These are phyloP conservation scores for Oryza coarctata DNA, from an alignment of 176 grass and related monocot genomes.

Conservation along the genomic window DNA sequence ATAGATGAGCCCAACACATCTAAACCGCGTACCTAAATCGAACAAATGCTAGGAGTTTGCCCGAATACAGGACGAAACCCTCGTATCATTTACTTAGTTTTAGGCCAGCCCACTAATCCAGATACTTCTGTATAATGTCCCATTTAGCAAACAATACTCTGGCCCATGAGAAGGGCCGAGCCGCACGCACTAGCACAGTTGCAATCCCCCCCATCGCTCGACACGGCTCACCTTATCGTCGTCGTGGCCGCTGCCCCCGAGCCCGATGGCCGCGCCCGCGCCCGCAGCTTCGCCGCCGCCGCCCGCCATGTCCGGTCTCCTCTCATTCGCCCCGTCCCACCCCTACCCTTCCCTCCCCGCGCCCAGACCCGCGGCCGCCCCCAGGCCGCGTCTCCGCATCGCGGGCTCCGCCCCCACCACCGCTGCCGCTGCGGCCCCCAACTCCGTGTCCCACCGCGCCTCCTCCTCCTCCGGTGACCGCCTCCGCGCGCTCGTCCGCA, in stretches of 20 bases:
- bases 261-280: slow-evolving; percentile 33
- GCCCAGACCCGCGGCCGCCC: background rate
- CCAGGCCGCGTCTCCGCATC: slow-evolving; percentile 11
- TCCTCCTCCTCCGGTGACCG: slow-evolving; percentile 23
- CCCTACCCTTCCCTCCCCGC: slow-evolving; percentile 35
- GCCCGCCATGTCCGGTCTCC: slow-evolving; percentile 23
- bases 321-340: slow-evolving; percentile 31
- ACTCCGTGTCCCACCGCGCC: background rate
- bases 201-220: no score
- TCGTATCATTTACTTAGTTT: no score
- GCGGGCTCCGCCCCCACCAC: background rate
- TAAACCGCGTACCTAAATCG: no score
- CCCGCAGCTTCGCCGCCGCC: slow-evolving; percentile 3
- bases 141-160: no score
- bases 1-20: no score
- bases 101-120: no score
- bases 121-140: no score
- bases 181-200: no score
- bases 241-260: background rate
- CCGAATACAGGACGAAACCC: no score
- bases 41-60: no score
- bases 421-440: slow-evolving; percentile 13
- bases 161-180: no score
- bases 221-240: slow-evolving; percentile 37
- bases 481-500: slow-evolving; percentile 35